These are phyloP conservation scores for Sistotremastrum niveocremeum DNA, from an alignment of 768 basidiomycete species.

Conservation along the genomic window DNA sequence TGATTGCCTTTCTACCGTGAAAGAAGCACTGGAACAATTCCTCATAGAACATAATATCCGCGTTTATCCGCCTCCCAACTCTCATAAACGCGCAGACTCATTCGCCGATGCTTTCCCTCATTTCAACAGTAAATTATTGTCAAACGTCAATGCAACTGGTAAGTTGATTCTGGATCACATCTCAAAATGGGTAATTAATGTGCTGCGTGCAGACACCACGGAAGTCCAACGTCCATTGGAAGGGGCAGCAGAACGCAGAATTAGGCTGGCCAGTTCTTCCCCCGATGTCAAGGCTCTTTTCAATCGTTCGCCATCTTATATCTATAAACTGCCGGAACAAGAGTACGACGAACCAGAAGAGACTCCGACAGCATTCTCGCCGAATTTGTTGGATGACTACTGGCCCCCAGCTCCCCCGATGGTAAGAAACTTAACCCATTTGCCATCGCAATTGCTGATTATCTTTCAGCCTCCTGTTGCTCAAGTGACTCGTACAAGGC, in stretches of 20 bases:
- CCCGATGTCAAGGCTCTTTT: slow-evolving; percentile 94
- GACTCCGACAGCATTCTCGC: slow-evolving; percentile 17
- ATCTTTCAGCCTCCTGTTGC: slow-evolving; percentile 10
- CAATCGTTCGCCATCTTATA: slow-evolving; percentile 62
- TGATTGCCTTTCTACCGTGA: slow-evolving; percentile 79
- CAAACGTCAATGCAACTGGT: slow-evolving; percentile 61
- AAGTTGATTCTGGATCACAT: background rate
- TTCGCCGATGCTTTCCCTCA: slow-evolving; percentile 94
- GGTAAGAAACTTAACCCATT: slow-evolving; percentile 27
- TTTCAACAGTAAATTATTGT: slow-evolving; percentile 88
- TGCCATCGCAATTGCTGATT: background rate
- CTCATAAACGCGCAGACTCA: slow-evolving; percentile 79
- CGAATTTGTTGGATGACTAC: slow-evolving; percentile 35
- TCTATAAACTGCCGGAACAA: slow-evolving; percentile 59
- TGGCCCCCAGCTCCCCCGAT: slow-evolving; percentile 71
- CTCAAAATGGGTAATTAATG: no score
- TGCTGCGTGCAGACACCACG: slow-evolving; percentile 44
- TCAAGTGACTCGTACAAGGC: slow-evolving; percentile 53
- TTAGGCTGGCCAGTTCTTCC: slow-evolving; percentile 79
- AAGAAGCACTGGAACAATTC: slow-evolving; percentile 90
- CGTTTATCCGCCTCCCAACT: slow-evolving; percentile 65
- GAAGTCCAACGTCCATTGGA: slow-evolving; percentile 57
- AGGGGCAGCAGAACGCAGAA: slow-evolving; percentile 55
- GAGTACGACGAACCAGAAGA: slow-evolving; percentile 29
- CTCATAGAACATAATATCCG: slow-evolving; percentile 73